Evolutionary conservation across 192 early-diverging fungal species (phyloP).

Genomic region (Coemansia aciculifera): DNA sequence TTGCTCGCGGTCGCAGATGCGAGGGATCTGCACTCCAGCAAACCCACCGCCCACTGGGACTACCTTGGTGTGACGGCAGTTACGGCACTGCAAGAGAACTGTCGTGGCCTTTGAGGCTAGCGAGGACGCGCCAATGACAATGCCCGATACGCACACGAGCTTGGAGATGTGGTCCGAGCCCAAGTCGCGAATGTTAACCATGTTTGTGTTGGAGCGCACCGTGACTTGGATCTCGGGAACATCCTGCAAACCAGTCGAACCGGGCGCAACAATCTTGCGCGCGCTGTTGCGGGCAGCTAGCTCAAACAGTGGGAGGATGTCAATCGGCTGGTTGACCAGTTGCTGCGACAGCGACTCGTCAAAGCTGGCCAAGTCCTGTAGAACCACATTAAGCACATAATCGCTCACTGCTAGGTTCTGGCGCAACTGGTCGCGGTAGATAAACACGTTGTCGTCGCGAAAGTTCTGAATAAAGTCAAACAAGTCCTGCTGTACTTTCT

Average conservation of each 20-base stretch:
- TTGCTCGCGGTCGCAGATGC: slow-evolving; percentile 75
- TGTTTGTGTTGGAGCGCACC: slow-evolving; percentile 78
- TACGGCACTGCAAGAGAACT: slow-evolving; percentile 86
- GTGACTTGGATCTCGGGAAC: slow-evolving; percentile 89
- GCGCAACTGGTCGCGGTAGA: slow-evolving; percentile 91
- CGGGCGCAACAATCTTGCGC: slow-evolving; percentile 66
- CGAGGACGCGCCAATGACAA: slow-evolving; percentile 90
- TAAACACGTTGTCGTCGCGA: slow-evolving; percentile 77
- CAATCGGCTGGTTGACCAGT: slow-evolving; percentile 75
- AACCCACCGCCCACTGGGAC: slow-evolving; percentile 85
- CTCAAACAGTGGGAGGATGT: slow-evolving; percentile 89
- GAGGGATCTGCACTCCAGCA: slow-evolving; percentile 79
- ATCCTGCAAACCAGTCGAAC: slow-evolving; percentile 57
- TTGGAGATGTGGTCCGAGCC: slow-evolving; percentile 85
- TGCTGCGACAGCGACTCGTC: slow-evolving; percentile 82
- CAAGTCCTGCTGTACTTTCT: slow-evolving; percentile 66
- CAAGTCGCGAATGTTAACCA: slow-evolving; percentile 86
- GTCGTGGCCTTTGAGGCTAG: slow-evolving; percentile 85
- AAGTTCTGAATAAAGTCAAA: slow-evolving; percentile 86
- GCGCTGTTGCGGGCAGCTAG: slow-evolving; percentile 77
- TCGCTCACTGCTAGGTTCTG: slow-evolving; percentile 78
- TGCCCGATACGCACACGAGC: slow-evolving; percentile 92
- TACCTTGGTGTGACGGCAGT: slow-evolving; percentile 80
- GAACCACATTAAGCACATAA: slow-evolving; percentile 81
- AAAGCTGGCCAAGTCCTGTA: slow-evolving; percentile 80